Evolutionary conservation across 1,284 basidiomycete species (phyloP).

Genomic region (Sporisorium graminicola): DNA sequence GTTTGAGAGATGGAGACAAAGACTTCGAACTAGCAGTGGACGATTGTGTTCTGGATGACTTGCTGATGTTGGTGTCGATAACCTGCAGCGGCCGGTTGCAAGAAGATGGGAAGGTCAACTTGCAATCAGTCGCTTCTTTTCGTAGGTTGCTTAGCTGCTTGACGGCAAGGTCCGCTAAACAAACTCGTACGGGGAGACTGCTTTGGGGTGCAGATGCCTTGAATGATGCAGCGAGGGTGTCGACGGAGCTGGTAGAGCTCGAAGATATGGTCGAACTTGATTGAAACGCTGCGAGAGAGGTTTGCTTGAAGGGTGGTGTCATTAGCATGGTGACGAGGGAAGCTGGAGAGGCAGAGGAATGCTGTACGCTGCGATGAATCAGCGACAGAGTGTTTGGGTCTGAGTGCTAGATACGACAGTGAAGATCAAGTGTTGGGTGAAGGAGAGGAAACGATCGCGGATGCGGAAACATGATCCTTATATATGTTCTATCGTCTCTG

Average conservation of each 20-base stretch:
- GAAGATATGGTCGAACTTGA: slow-evolving; percentile 3
- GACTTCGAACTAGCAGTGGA: background rate
- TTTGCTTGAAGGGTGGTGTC: slow-evolving; percentile 8
- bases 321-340: slow-evolving; percentile 23
- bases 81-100: slow-evolving; percentile 20
- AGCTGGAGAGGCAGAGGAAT: background rate
- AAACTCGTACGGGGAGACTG: background rate
- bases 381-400: background rate
- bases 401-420: background rate
- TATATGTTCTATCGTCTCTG: background rate
- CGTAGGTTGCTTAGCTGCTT: slow-evolving; percentile 10
- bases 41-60: slow-evolving; percentile 10
- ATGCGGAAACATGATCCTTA: background rate
- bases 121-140: background rate
- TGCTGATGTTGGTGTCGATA: slow-evolving; percentile 28
- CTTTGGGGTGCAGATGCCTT: background rate
- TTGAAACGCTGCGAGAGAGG: slow-evolving; percentile 1
- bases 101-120: background rate
- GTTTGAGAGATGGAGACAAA: slow-evolving; percentile 13
- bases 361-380: too few relatives aligned
- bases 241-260: background rate
- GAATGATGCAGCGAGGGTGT: background rate
- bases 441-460: too few relatives aligned
- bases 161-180: slow-evolving; percentile 6
- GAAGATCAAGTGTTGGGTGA: background rate